phyloP scores from a whole-genome alignment of 768 basidiomycete genomes.

The Kwoniella sp. region DNA sequence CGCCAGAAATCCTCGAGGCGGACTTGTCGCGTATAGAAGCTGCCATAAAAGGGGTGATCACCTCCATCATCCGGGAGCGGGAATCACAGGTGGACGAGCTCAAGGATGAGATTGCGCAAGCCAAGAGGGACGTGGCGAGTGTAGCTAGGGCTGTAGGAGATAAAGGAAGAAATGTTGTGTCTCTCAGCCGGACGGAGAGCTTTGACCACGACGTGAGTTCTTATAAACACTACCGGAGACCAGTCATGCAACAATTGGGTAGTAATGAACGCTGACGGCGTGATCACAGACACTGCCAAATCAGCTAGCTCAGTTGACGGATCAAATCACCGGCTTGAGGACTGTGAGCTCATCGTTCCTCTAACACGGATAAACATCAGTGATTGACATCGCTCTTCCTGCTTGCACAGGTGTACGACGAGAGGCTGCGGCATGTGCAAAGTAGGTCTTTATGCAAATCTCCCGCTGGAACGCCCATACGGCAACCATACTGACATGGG shows the following conservation, averaged over 20 bases:
- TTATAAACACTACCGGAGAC: no score
- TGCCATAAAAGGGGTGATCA: conserved; percentile 74
- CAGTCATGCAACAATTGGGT: neutral
- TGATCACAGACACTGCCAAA: conserved; percentile 68
- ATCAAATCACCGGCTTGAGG: conserved; percentile 69
- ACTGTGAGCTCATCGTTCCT: conserved; percentile 23
- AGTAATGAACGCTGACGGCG: no score
- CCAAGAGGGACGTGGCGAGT: conserved; percentile 68
- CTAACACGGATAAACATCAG: no score
- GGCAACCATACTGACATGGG: no score
- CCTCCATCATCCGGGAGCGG: conserved; percentile 69
- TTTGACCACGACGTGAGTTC: conserved; percentile 30
- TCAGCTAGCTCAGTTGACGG: conserved; percentile 69
- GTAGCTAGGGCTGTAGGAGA: conserved; percentile 73
- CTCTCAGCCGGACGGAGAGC: conserved; percentile 69
- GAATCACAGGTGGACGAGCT: conserved; percentile 77
- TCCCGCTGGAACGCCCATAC: no score
- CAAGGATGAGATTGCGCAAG: conserved; percentile 65
- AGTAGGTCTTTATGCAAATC: conserved; percentile 30
- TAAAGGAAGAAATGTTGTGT: conserved; percentile 61
- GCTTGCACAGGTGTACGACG: conserved; percentile 44
- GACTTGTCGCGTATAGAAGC: conserved; percentile 75
- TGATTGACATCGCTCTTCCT: neutral
- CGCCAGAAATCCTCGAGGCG: conserved; percentile 75
- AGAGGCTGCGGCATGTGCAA: conserved; percentile 39